Percentiles rank a stretch among this genome's conserved stretches.
phyloP scores from a whole-genome alignment of 2,329 filamentous ascomycete species.

The Ophiostoma angusticollis region DNA sequence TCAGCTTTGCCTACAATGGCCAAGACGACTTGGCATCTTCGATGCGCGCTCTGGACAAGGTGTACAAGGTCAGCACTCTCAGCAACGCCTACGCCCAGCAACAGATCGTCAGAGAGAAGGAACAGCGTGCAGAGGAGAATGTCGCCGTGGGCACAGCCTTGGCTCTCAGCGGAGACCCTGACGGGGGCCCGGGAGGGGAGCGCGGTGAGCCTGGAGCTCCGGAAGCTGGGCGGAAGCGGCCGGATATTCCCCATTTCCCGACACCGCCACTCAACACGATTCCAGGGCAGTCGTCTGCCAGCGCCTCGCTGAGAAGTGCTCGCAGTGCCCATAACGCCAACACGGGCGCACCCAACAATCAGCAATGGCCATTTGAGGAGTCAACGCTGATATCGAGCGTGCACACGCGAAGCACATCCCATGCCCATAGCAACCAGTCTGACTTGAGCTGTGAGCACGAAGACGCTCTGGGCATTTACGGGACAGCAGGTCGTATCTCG shows the following conservation, averaged over 20 bases:
- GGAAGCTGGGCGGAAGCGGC: constrained; percentile 2
- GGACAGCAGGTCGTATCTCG: constrained; percentile 1
- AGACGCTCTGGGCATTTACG: constrained; percentile 8
- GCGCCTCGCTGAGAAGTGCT: background rate
- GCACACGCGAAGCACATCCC: constrained; percentile 2
- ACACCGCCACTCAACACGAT: constrained; percentile 4
- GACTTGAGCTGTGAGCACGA: background rate
- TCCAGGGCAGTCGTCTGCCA: background rate
- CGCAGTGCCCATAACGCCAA: background rate
- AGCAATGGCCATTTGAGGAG: constrained; percentile 13
- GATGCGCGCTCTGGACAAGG: constrained; percentile 11
- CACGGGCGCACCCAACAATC: background rate
- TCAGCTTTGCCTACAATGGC: constrained; percentile 18
- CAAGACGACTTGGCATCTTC: constrained; percentile 12
- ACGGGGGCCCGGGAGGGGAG: too few species aligned
- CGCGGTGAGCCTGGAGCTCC: too few species aligned
- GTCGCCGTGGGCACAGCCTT: constrained; percentile 5
- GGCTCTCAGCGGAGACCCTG: background rate
- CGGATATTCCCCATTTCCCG: constrained; percentile 10
- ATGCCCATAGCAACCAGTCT: background rate
- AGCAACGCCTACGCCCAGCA: constrained; percentile 1
- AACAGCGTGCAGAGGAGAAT: background rate
- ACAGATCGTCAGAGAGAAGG: constrained; percentile 1
- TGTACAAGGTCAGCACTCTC: constrained; percentile 10
- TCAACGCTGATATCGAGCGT: constrained; percentile 11